Evolutionary conservation across 345 rosid species (phyloP).

Genomic region (Eucalyptus shirleyi): DNA sequence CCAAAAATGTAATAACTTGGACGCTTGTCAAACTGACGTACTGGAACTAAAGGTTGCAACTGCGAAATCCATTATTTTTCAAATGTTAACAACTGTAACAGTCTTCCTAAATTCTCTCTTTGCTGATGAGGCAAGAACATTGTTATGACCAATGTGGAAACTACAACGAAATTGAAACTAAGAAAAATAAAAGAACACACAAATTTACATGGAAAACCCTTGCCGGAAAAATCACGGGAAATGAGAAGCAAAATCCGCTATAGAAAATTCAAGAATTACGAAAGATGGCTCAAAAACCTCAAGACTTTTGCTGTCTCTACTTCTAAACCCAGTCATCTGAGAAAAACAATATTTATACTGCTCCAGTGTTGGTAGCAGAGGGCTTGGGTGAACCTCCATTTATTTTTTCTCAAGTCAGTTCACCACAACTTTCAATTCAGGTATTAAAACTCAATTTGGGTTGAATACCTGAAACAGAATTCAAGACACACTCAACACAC

Average conservation of each 20-base stretch:
- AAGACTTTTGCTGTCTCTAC: too few species aligned
- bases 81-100: background rate
- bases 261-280: background rate
- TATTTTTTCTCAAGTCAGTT: background rate
- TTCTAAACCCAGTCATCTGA: background rate
- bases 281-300: background rate
- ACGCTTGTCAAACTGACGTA: slow-evolving; percentile 67
- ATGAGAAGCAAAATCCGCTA: background rate
- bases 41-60: slow-evolving; percentile 81
- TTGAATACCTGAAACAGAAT: background rate
- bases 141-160: background rate
- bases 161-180: background rate
- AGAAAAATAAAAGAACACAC: background rate
- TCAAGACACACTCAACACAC: background rate
- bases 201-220: background rate
- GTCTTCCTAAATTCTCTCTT: background rate
- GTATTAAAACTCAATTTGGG: background rate
- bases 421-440: background rate
- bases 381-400: background rate
- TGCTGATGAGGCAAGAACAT: background rate
- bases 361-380: background rate
- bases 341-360: background rate
- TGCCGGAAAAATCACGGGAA: background rate
- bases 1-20: slow-evolving; percentile 89
- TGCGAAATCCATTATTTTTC: slow-evolving; percentile 9